Percentiles rank a stretch among this genome's conserved stretches.
Conservation (phyloP, 805 yeast genomes). For the Pichia nanzhaoensis region DNA sequence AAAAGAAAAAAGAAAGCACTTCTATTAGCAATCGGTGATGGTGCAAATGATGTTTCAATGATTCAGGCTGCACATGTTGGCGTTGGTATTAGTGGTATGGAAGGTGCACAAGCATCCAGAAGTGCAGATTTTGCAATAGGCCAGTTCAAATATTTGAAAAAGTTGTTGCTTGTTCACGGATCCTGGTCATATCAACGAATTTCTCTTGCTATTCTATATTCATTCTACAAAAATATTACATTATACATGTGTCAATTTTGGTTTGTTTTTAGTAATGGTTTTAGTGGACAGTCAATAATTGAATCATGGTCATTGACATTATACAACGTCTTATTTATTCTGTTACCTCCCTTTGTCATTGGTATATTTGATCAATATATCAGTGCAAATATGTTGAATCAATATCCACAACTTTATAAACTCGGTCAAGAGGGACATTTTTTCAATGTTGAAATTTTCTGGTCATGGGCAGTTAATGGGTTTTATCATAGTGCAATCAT, state of each 20-base stretch:
- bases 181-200: slow-evolving; percentile 96
- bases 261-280: slow-evolving; percentile 90
- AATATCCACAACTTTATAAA: slow-evolving; percentile 89
- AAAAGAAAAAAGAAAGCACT: slow-evolving; percentile 72
- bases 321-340: slow-evolving; percentile 92
- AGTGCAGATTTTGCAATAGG: slow-evolving; percentile 97
- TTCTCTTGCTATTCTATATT: slow-evolving; percentile 85
- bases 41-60: slow-evolving; percentile 99
- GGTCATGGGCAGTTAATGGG: slow-evolving; percentile 97
- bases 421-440: slow-evolving; percentile 85
- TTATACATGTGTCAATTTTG: slow-evolving; percentile 97
- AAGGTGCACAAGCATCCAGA: slow-evolving; percentile 99
- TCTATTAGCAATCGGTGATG: slow-evolving; percentile 93
- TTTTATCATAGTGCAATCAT: slow-evolving; percentile 88
- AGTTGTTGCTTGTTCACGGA: slow-evolving; percentile 87
- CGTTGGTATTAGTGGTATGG: slow-evolving; percentile 98
- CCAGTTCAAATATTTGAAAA: slow-evolving; percentile 81
- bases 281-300: slow-evolving; percentile 90
- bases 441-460: slow-evolving; percentile 84
- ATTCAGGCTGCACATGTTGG: slow-evolving; percentile 99
- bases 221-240: slow-evolving; percentile 93
- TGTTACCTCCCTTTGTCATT: slow-evolving; percentile 89
- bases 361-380: slow-evolving; percentile 97
- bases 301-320: slow-evolving; percentile 98
- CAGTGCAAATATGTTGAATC: slow-evolving; percentile 77